Percentiles rank a stretch among this genome's conserved stretches.
Conservation (phyloP, 768 basidiomycete genomes). For the Pilatotrama ljubarskyi region DNA sequence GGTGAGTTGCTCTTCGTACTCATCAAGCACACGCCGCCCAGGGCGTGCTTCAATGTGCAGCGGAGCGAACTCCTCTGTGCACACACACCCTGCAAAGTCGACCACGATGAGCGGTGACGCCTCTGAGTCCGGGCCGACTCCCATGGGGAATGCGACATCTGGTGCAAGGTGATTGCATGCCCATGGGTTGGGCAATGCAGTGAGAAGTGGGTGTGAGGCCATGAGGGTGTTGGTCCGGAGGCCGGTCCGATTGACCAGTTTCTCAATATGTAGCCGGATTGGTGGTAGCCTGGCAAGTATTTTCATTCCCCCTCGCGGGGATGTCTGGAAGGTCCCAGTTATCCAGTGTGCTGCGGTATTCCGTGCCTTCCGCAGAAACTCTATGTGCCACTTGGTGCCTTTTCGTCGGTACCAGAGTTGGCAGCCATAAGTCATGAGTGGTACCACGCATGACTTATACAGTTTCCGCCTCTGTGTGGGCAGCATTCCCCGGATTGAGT, state of each 20-base stretch:
- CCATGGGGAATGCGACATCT: not conserved
- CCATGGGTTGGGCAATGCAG: constrained; percentile 4
- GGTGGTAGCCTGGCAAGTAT: constrained; percentile 21
- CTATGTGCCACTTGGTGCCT: constrained; percentile 3
- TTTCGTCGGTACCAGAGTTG: constrained; percentile 24
- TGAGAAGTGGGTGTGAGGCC: not conserved
- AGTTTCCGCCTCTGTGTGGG: constrained; percentile 18
- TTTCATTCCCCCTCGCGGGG: constrained; percentile 20
- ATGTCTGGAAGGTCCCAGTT: constrained; percentile 22
- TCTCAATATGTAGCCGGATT: constrained; percentile 15
- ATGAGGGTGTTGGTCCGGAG: constrained; percentile 1
- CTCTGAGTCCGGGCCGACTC: not conserved
- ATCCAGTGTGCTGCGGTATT: constrained; percentile 22
- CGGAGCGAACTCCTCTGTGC: constrained; percentile 1
- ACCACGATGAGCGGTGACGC: not conserved
- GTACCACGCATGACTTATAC: constrained; percentile 21
- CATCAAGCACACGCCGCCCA: not conserved
- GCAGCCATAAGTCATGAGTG: constrained; percentile 21
- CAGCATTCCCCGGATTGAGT: constrained; percentile 20
- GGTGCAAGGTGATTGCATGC: not conserved
- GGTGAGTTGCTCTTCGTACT: not conserved
- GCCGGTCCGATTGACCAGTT: constrained; percentile 9
- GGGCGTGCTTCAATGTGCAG: constrained; percentile 3
- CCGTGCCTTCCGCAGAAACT: constrained; percentile 17
- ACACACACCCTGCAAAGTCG: constrained; percentile 1